Conservation (phyloP, 2,329 filamentous ascomycete species). For the Aureobasidium sp. region DNA sequence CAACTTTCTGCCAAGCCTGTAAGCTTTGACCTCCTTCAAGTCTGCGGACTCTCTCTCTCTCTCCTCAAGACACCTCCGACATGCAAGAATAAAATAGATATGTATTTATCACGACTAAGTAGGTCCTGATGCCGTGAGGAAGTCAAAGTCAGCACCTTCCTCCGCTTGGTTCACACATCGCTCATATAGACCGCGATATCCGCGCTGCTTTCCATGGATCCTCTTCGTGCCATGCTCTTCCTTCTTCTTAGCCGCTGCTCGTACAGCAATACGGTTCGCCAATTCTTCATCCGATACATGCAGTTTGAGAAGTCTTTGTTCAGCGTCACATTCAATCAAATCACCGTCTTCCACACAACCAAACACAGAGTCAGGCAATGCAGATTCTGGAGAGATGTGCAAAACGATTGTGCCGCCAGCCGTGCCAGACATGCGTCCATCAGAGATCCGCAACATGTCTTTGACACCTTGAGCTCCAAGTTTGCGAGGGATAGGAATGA, state of each 20-base stretch:
- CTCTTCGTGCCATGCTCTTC: conserved; percentile 24
- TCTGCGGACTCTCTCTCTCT: background rate
- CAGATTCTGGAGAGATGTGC: conserved; percentile 48
- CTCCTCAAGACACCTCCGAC: background rate
- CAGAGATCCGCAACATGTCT: conserved; percentile 48
- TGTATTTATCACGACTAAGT: background rate
- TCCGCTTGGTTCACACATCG: conserved; percentile 54
- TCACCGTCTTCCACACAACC: conserved; percentile 45
- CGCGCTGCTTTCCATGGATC: conserved; percentile 31
- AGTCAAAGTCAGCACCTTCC: conserved; percentile 55
- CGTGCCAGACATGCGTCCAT: conserved; percentile 50
- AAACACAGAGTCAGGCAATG: conserved; percentile 40
- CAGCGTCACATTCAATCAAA: conserved; percentile 40
- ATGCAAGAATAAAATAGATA: no score
- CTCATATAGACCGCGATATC: conserved; percentile 55
- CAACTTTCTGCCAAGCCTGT: conserved; percentile 12
- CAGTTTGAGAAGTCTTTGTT: conserved; percentile 36
- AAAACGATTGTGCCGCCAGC: conserved; percentile 49
- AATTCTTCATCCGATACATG: conserved; percentile 38
- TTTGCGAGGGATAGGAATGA: conserved; percentile 46
- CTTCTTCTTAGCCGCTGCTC: conserved; percentile 21
- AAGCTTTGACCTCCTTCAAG: background rate
- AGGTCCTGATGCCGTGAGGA: conserved; percentile 38
- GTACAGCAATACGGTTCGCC: conserved; percentile 27
- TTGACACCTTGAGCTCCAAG: conserved; percentile 40